Evolutionary conservation across 129 eudicot genomes (phyloP).

Genomic region (Tanacetum coccineum): DNA sequence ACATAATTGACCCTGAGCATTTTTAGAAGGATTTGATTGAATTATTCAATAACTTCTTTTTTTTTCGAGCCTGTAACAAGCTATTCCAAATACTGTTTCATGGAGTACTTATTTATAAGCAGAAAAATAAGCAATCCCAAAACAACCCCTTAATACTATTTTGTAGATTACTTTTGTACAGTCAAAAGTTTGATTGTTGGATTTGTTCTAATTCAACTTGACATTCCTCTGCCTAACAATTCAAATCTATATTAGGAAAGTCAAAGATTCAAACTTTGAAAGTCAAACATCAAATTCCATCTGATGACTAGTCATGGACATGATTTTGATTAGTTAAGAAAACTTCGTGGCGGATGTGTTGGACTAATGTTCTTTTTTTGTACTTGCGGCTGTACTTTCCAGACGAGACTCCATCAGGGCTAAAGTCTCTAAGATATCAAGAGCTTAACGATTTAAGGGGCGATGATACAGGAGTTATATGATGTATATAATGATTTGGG

Average conservation of each 20-base stretch:
- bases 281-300: slow-evolving; percentile 25
- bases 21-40: too few relatives aligned
- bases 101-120: too few relatives aligned
- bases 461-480: slow-evolving; percentile 67
- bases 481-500: slow-evolving; percentile 92
- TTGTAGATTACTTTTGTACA: neutral
- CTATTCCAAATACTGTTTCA: too few relatives aligned
- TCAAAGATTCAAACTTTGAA: slow-evolving; percentile 21
- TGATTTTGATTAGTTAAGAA: slow-evolving; percentile 21
- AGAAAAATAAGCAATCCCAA: too few relatives aligned
- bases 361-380: neutral
- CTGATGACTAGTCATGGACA: slow-evolving; percentile 13
- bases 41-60: too few relatives aligned
- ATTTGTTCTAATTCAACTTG: slow-evolving; percentile 10
- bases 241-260: slow-evolving; percentile 21
- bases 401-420: slow-evolving; percentile 76
- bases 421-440: slow-evolving; percentile 67
- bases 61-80: too few relatives aligned
- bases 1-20: too few relatives aligned
- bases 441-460: slow-evolving; percentile 84
- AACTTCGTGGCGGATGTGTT: neutral
- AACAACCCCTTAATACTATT: too few relatives aligned
- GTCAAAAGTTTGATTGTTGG: slow-evolving; percentile 18
- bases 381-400: slow-evolving; percentile 86
- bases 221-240: slow-evolving; percentile 14